Evolutionary conservation across 164 flowering plant genomes (phyloP), one percentile per base, ranked within the genome.

Genomic region (Vitis rotundifolia): DNA sequence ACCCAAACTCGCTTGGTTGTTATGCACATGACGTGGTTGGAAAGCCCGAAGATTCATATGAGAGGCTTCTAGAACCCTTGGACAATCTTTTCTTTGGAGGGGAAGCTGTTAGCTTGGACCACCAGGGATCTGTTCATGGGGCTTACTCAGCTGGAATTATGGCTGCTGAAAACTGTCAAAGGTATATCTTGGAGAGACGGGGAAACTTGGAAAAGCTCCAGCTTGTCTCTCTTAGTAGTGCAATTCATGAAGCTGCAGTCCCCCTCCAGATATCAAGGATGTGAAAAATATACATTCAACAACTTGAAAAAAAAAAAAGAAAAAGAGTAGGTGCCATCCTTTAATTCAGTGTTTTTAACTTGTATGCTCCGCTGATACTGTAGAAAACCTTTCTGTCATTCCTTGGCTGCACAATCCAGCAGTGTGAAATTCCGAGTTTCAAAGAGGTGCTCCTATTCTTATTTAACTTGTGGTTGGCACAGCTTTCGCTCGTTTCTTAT

Each of bases 81-180:
- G 92, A 85, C 16, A 88, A 82, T 77, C 78, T 92, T 8, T 94
- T 89, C 83, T 94, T 94, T 67, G 98, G 83, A 57, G 97, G 97
- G 49, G 97, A 92, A 82, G 98, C 98, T 59, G 94, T 86, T 15
- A 91, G 93, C 73, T 74, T 84, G 82, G 95, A 88, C 14, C 89
- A 94, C 75, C 82, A 92, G 59, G 97, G 97, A 44, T 89, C 97
- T 5, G 97, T 94, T 0, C 98, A 94, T 68, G 97, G 98, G 48
- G 98, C 97, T 28, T 94, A 85, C 75, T 78, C 92, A 2, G 72
- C 96, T 48, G 91, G 93, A 67, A 60, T 89, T 44, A 63, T 76
- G 73, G 91, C 97, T 57, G 97, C 94, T 29, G 81, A 86, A 62
- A 87, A 85, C 69, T 92, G 97, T 67, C 81, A 79, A 31, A 80